Conservation (phyloP, 768 basidiomycete species). For the Boletus subparvulus region DNA sequence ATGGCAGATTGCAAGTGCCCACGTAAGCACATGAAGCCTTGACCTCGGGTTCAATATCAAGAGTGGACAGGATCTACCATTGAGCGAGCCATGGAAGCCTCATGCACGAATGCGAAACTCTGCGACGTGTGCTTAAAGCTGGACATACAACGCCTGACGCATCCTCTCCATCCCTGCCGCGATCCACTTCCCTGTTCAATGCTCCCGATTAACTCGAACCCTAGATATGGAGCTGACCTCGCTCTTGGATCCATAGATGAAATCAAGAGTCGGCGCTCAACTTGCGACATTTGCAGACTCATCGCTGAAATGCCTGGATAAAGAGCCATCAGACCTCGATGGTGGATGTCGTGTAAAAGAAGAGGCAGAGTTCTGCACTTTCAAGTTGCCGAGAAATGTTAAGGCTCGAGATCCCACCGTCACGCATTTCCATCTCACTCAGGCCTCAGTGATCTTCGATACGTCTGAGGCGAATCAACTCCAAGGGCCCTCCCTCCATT, state of each 20-base stretch:
- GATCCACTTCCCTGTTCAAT: not conserved
- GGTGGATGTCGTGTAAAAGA: slow-evolving; percentile 6
- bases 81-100: not conserved
- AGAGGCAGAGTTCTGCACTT: slow-evolving; percentile 1
- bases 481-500: slow-evolving; percentile 5
- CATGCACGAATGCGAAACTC: not conserved
- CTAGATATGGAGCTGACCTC: not conserved
- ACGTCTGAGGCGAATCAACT: not conserved
- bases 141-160: not conserved
- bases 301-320: slow-evolving; percentile 10
- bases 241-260: slow-evolving; percentile 12
- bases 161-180: slow-evolving; percentile 3
- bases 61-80: not conserved
- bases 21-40: not conserved
- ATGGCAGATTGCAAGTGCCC: not conserved
- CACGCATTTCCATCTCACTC: slow-evolving; percentile 18
- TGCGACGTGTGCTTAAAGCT: slow-evolving; percentile 10
- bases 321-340: slow-evolving; percentile 6
- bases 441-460: not conserved
- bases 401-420: not conserved
- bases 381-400: slow-evolving; percentile 2
- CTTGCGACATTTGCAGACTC: slow-evolving; percentile 14
- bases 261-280: slow-evolving; percentile 11
- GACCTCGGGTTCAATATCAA: not conserved
- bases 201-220: not conserved